Evolutionary conservation across 202 grass and related monocot genomes (phyloP).

Genomic region (Panicum hallii): DNA sequence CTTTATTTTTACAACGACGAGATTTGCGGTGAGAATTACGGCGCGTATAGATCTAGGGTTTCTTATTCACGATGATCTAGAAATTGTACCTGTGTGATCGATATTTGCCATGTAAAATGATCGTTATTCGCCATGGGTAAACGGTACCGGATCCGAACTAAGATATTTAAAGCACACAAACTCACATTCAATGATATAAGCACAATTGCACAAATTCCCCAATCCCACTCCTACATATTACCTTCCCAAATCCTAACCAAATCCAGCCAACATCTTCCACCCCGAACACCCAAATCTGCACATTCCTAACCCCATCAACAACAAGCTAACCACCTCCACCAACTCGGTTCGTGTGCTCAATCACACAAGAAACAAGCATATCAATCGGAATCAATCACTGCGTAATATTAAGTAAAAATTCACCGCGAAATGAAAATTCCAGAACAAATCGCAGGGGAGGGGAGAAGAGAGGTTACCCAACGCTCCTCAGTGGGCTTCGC

Average conservation of each 20-base stretch:
- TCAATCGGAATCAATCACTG: not conserved
- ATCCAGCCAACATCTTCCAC: slow-evolving; percentile 15
- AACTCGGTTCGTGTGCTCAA: not conserved
- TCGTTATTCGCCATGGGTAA: not conserved
- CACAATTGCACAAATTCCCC: not conserved
- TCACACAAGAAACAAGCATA: not conserved
- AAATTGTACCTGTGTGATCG: not conserved
- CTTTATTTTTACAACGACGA: not conserved
- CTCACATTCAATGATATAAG: not conserved
- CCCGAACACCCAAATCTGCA: not conserved
- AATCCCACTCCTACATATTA: not conserved
- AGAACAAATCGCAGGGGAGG: not conserved
- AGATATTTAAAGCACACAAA: not conserved
- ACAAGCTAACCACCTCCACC: not conserved
- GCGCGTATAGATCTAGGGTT: slow-evolving; percentile 30
- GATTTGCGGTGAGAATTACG: not conserved
- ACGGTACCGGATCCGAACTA: not conserved
- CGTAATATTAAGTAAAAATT: not conserved
- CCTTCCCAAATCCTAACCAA: slow-evolving; percentile 3
- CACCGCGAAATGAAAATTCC: not conserved
- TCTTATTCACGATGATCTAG: not conserved
- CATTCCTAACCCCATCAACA: slow-evolving; percentile 18
- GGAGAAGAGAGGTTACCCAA: slow-evolving; percentile 13
- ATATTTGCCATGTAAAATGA: not conserved
- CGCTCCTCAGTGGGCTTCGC: not conserved